Evolutionary conservation across 768 basidiomycete genomes (phyloP), one percentile per base, ranked within the genome.

Genomic region (Hygrocybe coccinea): DNA sequence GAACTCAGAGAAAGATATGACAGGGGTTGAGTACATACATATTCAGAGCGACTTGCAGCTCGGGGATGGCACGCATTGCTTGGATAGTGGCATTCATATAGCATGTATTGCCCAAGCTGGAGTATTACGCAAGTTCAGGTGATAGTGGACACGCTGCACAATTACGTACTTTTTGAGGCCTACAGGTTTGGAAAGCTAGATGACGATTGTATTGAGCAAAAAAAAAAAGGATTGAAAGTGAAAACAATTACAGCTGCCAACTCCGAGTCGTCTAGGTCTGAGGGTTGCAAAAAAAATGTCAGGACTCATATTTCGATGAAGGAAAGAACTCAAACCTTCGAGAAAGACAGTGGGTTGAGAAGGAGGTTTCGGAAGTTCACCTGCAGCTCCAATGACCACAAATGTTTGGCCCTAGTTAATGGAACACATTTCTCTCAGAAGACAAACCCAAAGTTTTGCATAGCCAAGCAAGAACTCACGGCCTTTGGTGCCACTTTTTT

Each of bases 51-150:
- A 77, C 67, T 64, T 89, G 86, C 4, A 99, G 79, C 62, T 97
- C 93, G 2, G 95, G 94, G 49, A 99, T 87, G 3, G 90, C 85
- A 21, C 92, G 88, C 59, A 99, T 79, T n/a, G 89, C 86, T 74
- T 99, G 97, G 1, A 98, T 76, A 1, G 91, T 92, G 1, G 97
- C 85, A 67, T 95, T 98, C 87, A 97, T 92, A 73, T 99, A 99
- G 65, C 95, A 97, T 0, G 95, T 97, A 67, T 97, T 97, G 35
- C 95, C 94, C 36, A 95, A 74, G 64, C 82, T 84, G 59, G 55
- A 24, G 37, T 34, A 33, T n/a, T n/a, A n/a, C n/a, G 19, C 14
- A 45, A 57, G n/a, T 29, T 50, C 55, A 14, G 45, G 38, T 50
- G 48, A 25, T 36, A 5, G 34, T 25, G 29, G 14, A 55, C 14